phyloP scores from a whole-genome alignment of 305 asterid genomes.

The Rubia peregrina region DNA sequence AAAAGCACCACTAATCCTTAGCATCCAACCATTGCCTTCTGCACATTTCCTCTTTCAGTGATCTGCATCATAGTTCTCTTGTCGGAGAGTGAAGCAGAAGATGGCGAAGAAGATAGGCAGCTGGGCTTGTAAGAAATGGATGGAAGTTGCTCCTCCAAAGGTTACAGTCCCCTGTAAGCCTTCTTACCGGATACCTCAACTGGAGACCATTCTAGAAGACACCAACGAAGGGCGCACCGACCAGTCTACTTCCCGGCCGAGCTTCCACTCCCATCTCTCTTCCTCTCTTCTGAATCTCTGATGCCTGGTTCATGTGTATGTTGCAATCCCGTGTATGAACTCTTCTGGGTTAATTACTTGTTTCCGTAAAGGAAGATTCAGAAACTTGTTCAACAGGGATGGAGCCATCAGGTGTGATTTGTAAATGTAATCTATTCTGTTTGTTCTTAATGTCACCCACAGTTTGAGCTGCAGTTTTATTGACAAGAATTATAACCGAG shows the following conservation, averaged over 20 bases:
- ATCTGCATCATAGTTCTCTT: no score
- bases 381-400: background rate
- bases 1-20: background rate
- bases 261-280: background rate
- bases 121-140: conserved; percentile 16
- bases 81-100: background rate
- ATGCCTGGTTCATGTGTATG: background rate
- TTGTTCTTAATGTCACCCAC: no score
- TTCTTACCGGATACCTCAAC: conserved; percentile 18
- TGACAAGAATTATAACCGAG: no score
- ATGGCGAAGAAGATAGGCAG: conserved; percentile 25
- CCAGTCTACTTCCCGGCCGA: background rate
- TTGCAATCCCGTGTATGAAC: background rate
- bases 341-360: background rate
- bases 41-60: background rate
- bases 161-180: conserved; percentile 23
- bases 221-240: background rate
- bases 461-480: no score
- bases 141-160: conserved; percentile 29
- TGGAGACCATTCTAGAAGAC: conserved; percentile 29
- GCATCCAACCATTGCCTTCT: background rate
- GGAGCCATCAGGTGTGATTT: background rate
- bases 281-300: background rate
- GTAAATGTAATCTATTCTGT: background rate
- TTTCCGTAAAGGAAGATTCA: background rate